A percentile compares a stretch with the other conserved stretches of the same genome.
Evolutionary conservation across 371 early-diverging fungal species (phyloP).

Genomic region (Haplosporangium sp.): DNA sequence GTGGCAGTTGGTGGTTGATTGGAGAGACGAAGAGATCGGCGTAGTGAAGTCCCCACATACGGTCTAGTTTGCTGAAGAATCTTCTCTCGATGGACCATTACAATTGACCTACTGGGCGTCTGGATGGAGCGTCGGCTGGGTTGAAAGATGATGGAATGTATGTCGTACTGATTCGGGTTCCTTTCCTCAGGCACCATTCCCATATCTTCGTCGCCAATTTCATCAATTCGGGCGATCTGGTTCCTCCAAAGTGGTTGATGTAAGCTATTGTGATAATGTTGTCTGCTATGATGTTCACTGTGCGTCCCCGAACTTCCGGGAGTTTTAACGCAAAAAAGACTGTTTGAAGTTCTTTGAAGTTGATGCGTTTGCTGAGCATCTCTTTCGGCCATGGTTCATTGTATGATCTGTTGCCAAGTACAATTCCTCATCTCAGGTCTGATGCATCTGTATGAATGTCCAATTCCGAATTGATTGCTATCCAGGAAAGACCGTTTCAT

Average conservation of each 20-base stretch:
- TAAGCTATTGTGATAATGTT: conserved; percentile 51
- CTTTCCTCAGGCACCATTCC: conserved; percentile 17
- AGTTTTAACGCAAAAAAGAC: conserved; percentile 17
- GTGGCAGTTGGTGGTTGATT: conserved; percentile 14
- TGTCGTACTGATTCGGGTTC: conserved; percentile 16
- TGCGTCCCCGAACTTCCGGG: conserved; percentile 14
- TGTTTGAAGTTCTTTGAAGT: conserved; percentile 27
- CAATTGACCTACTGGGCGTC: conserved; percentile 9
- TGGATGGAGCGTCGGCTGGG: conserved; percentile 26
- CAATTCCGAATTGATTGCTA: conserved; percentile 12
- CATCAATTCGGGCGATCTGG: conserved; percentile 22
- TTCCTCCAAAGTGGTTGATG: conserved; percentile 53
- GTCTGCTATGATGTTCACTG: conserved; percentile 35
- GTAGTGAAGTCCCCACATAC: conserved; percentile 13
- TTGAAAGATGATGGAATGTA: conserved; percentile 33
- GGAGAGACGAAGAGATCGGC: conserved; percentile 28
- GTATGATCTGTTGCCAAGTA: conserved; percentile 13
- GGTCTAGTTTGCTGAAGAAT: conserved; percentile 17
- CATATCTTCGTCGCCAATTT: conserved; percentile 16
- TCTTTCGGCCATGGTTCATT: conserved; percentile 18
- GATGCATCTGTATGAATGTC: conserved; percentile 54
- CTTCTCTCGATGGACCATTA: conserved; percentile 18
- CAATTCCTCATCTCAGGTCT: conserved; percentile 44
- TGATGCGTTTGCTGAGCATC: conserved; percentile 24
- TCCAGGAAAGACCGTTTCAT: conserved; percentile 42